Percentiles rank a stretch among this genome's conserved stretches.
phyloP scores from a whole-genome alignment of 495 filamentous ascomycete genomes.

The Hypomontagnella monticulosa region DNA sequence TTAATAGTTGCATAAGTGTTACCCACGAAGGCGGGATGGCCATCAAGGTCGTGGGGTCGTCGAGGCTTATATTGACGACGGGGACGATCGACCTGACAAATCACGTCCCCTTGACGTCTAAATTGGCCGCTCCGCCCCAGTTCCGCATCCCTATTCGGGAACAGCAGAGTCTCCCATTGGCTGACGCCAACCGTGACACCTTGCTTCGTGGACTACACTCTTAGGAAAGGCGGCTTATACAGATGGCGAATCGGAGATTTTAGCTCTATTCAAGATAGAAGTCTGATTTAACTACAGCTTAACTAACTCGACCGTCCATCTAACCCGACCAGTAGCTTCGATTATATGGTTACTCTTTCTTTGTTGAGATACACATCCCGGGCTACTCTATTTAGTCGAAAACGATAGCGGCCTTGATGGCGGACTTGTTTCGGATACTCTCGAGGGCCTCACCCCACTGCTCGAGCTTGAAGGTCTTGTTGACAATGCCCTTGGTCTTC shows the following conservation, averaged over 20 bases:
- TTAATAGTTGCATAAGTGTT: slow-evolving; percentile 29
- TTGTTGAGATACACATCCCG: neutral
- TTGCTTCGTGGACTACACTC: slow-evolving; percentile 2
- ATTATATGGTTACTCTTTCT: slow-evolving; percentile 6
- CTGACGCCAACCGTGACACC: neutral
- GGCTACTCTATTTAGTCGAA: slow-evolving; percentile 61
- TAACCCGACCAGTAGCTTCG: neutral
- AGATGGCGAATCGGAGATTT: slow-evolving; percentile 27
- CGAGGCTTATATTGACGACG: slow-evolving; percentile 37
- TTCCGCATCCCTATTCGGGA: slow-evolving; percentile 30
- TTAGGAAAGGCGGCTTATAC: neutral
- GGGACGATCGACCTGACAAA: slow-evolving; percentile 19
- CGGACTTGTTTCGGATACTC: slow-evolving; percentile 70
- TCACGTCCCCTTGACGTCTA: slow-evolving; percentile 13
- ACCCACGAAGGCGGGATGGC: slow-evolving; percentile 26
- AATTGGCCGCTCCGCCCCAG: slow-evolving; percentile 9
- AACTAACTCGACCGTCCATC: neutral
- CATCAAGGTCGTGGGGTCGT: slow-evolving; percentile 47
- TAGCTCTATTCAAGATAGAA: slow-evolving; percentile 26
- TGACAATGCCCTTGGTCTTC: slow-evolving; percentile 65
- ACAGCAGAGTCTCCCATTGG: slow-evolving; percentile 22
- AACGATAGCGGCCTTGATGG: slow-evolving; percentile 76
- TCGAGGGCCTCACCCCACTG: slow-evolving; percentile 64
- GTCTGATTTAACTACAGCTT: slow-evolving; percentile 30
- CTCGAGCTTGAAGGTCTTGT: slow-evolving; percentile 63